Percentiles rank a stretch among this genome's conserved stretches.
Conservation (phyloP, 2,329 filamentous ascomycete species). For the Aspergillus ochraceus region DNA sequence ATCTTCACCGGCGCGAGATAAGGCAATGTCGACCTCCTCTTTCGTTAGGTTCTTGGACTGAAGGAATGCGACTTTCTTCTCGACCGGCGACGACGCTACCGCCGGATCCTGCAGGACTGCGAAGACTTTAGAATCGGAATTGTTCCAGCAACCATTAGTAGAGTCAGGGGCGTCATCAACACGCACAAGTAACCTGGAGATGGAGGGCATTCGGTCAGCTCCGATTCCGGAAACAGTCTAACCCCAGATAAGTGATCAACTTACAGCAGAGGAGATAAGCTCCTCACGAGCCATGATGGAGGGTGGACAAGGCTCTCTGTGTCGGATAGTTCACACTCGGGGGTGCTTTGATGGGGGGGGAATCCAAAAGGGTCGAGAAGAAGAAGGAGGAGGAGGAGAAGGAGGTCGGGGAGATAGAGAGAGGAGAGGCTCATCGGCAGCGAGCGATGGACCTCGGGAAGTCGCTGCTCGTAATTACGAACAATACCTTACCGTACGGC, state of each 20-base stretch:
- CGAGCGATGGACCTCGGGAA: slow-evolving; percentile 40
- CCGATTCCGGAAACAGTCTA: slow-evolving; percentile 26
- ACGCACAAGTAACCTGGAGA: slow-evolving; percentile 54
- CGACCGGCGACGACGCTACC: slow-evolving; percentile 83
- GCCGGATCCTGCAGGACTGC: slow-evolving; percentile 91
- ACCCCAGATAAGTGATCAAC: slow-evolving; percentile 30
- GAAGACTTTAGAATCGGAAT: slow-evolving; percentile 16
- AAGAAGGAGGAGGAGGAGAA: slow-evolving; percentile 9
- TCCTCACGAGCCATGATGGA: slow-evolving; percentile 89
- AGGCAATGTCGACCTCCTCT: slow-evolving; percentile 85
- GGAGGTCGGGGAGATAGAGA: slow-evolving; percentile 9
- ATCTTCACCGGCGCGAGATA: slow-evolving; percentile 71
- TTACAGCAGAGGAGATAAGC: slow-evolving; percentile 77
- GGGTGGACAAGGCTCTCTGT: slow-evolving; percentile 5
- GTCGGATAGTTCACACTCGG: slow-evolving; percentile 8
- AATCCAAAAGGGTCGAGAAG: slow-evolving; percentile 8
- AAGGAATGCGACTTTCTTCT: slow-evolving; percentile 89
- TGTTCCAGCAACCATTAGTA: background rate
- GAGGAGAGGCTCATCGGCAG: slow-evolving; percentile 24
- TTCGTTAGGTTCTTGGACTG: slow-evolving; percentile 96
- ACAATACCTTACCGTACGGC: slow-evolving; percentile 11
- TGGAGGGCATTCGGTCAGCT: slow-evolving; percentile 24
- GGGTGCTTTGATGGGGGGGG: slow-evolving; percentile 9
- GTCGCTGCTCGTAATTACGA: slow-evolving; percentile 14
- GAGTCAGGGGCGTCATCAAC: slow-evolving; percentile 1